These are phyloP conservation scores for Austropuccinia psidii DNA, from an alignment of 1,284 basidiomycete species.

Conservation along the genomic window DNA sequence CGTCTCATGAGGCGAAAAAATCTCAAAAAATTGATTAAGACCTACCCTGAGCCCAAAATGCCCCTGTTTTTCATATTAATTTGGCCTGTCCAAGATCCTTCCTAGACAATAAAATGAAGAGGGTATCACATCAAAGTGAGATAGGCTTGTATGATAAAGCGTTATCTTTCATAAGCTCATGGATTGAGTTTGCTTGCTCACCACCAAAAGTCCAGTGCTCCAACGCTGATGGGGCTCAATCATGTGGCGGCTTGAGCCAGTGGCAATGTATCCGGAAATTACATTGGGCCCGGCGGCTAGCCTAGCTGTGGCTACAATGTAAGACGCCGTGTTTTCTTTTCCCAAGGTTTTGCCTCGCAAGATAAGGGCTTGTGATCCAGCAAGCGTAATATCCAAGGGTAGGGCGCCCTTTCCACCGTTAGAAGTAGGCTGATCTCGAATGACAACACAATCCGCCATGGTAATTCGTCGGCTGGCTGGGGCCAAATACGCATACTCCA, in stretches of 20 bases:
- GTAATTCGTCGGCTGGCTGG: conserved; percentile 25
- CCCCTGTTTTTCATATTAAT: conserved; percentile 36
- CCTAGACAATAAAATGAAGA: background rate
- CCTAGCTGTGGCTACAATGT: conserved; percentile 26
- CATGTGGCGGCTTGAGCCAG: conserved; percentile 16
- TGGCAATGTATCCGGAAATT: conserved; percentile 25
- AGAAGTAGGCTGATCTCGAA: conserved; percentile 16
- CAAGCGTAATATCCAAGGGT: conserved; percentile 32
- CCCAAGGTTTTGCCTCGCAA: conserved; percentile 31
- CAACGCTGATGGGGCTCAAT: conserved; percentile 35
- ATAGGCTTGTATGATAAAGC: background rate
- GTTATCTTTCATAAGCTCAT: no score
- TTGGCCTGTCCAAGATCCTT: conserved; percentile 24
- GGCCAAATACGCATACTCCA: conserved; percentile 26
- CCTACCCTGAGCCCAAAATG: conserved; percentile 33
- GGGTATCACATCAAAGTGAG: background rate
- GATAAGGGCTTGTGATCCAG: conserved; percentile 24
- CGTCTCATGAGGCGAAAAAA: background rate
- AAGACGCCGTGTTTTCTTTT: conserved; percentile 28
- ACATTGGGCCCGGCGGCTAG: conserved; percentile 32
- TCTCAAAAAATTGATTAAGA: background rate
- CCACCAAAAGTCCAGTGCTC: conserved; percentile 35
- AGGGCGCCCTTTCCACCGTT: conserved; percentile 32
- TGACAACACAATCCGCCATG: conserved; percentile 21
- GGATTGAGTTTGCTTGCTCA: background rate